A percentile compares a stretch with the other conserved stretches of the same genome.
These are phyloP conservation scores for Blastobotrys attinorum DNA, from an alignment of 805 yeast species.

Conservation along the genomic window DNA sequence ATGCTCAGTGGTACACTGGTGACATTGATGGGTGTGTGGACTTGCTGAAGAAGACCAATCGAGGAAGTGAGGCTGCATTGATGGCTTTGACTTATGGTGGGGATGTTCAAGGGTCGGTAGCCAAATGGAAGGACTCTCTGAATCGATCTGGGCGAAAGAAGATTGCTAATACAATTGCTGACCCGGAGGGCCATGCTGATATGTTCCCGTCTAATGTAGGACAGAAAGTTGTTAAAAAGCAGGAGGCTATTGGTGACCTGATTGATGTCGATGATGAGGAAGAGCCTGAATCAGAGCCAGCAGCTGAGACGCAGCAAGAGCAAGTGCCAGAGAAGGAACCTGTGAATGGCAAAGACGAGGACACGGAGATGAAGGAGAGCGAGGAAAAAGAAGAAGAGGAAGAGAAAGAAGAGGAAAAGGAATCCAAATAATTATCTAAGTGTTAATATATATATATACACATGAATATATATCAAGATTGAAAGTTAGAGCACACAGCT, in stretches of 20 bases:
- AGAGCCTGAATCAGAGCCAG: conserved; percentile 13
- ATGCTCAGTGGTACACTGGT: conserved; percentile 82
- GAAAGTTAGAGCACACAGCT: too few relatives aligned
- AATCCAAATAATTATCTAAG: neutral
- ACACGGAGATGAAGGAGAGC: conserved; percentile 7
- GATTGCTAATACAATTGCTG: conserved; percentile 54
- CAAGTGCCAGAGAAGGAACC: conserved; percentile 19
- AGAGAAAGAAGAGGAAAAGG: neutral
- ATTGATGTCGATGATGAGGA: conserved; percentile 32
- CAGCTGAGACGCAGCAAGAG: conserved; percentile 13
- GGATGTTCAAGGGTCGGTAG: conserved; percentile 41
- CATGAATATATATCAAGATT: neutral
- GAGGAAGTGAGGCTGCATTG: conserved; percentile 79
- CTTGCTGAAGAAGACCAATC: conserved; percentile 57
- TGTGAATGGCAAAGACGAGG: conserved; percentile 19
- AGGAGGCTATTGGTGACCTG: conserved; percentile 26
- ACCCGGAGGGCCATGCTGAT: conserved; percentile 32
- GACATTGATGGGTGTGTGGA: conserved; percentile 56
- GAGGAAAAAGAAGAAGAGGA: conserved; percentile 11
- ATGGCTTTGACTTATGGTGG: conserved; percentile 66
- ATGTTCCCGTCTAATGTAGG: conserved; percentile 30
- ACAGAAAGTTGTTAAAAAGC: conserved; percentile 14
- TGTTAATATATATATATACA: neutral
- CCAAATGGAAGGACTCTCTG: conserved; percentile 62
- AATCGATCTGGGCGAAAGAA: conserved; percentile 41